Evolutionary conservation across 2,329 filamentous ascomycete genomes (phyloP), one percentile per base, ranked within the genome.

Genomic region (Claviceps spartinae): DNA sequence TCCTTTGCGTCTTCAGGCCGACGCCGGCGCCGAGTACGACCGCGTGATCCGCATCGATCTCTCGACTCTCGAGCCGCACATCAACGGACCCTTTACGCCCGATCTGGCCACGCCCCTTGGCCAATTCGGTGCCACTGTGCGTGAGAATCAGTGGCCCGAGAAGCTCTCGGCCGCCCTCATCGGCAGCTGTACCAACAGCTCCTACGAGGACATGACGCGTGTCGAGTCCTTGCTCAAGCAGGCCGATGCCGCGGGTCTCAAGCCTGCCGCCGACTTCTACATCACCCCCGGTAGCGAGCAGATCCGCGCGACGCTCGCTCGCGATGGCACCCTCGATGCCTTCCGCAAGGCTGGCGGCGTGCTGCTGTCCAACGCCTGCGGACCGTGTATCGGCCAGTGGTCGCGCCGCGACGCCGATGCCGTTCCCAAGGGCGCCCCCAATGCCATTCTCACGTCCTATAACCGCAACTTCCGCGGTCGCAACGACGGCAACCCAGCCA

Each of bases 391-490:
- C 59, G 90, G 91, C 1, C 89, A 95, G 70, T 98, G 93, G 93
- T 87, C 86, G 65, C 84, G 93, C 53, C 91, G 87, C 18, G 93
- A 97, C 63, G 86, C 83, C n/a, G 93, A 97, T 63, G 86, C 83
- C 22, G 79, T 94, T 18, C 68, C 72, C 54, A 95, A 95, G 72
- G 90, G 89, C 56, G 87, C 90, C 54, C 75, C 81, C 51, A 98
- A 98, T 65, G 93, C 93, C 56, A 97, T 98, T 62, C 81, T 98
- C 63, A 91, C 89, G 9, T 96, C 90, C 1, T 98, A 96, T 75
- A 98, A 98, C 77, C 87, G 93, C 55, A 98, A 98, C 72, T 98
- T 98, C 76, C 87, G 87, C 49, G 91, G 88, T 55, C 86, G 93
- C 58, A 98, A 98, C 67, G 93, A 98, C 64, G 93, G 93, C 56